These are phyloP conservation scores for Verticillium tricorpus DNA, from an alignment of 2,329 filamentous ascomycete species.

Conservation along the genomic window DNA sequence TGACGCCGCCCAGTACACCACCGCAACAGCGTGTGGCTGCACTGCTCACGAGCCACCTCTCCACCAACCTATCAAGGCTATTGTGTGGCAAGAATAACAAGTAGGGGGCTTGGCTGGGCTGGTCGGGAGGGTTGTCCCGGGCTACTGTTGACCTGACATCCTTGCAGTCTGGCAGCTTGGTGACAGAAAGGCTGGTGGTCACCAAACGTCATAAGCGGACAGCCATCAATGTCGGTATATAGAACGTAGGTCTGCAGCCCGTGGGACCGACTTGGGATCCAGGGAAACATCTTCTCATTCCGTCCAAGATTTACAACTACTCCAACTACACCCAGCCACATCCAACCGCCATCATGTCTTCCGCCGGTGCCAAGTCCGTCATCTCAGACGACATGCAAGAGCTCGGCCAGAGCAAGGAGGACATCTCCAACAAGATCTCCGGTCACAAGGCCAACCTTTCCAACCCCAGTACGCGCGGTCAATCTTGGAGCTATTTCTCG, in stretches of 20 bases:
- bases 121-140: not conserved
- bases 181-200: not conserved
- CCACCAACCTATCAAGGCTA: not conserved
- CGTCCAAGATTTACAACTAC: not conserved
- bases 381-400: constrained; percentile 38
- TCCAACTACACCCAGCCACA: not conserved
- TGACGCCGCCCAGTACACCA: not conserved
- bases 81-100: not conserved
- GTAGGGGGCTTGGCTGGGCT: not conserved
- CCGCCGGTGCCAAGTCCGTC: constrained; percentile 31
- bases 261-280: no score
- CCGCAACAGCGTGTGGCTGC: not conserved
- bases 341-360: constrained; percentile 20
- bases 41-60: not conserved
- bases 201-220: not conserved
- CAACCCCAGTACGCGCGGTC: constrained; percentile 34
- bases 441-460: constrained; percentile 43
- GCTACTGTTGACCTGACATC: not conserved
- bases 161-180: not conserved
- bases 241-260: not conserved
- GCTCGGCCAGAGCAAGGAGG: constrained; percentile 22
- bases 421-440: constrained; percentile 21
- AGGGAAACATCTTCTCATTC: not conserved
- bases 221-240: not conserved
- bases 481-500: not conserved